These are phyloP conservation scores for Angomonas deanei DNA, from an alignment of 208 protist genomes.

Conservation along the genomic window DNA sequence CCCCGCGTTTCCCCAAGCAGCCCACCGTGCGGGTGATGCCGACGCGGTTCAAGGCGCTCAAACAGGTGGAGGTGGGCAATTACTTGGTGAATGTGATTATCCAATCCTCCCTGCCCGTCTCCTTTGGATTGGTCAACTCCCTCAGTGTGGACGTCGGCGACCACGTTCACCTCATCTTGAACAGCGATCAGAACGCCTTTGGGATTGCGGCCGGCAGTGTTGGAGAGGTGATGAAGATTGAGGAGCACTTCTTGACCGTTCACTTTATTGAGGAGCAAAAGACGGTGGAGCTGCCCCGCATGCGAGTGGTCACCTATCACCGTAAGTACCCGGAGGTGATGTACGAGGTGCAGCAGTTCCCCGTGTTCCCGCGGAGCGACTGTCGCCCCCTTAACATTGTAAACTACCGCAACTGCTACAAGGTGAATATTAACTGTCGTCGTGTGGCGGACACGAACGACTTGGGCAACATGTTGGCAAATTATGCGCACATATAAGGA, in stretches of 20 bases:
- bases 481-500: conserved; percentile 72
- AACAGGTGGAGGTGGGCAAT: conserved; percentile 72
- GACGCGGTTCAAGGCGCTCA: conserved; percentile 45
- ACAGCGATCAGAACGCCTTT: conserved; percentile 36
- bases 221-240: conserved; percentile 75
- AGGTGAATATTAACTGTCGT: conserved; percentile 69
- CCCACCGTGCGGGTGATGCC: conserved; percentile 53
- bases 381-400: conserved; percentile 67
- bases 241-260: conserved; percentile 70
- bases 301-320: conserved; percentile 70
- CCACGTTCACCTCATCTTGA: conserved; percentile 62
- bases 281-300: conserved; percentile 71
- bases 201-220: conserved; percentile 66
- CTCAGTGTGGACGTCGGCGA: conserved; percentile 72
- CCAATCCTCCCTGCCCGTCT: conserved; percentile 38
- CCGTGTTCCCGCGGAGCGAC: conserved; percentile 67
- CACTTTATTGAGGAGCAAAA: conserved; percentile 71
- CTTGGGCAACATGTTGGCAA: conserved; percentile 79
- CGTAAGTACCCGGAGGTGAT: conserved; percentile 64
- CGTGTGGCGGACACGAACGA: conserved; percentile 87
- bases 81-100: conserved; percentile 74
- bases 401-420: conserved; percentile 39
- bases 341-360: conserved; percentile 81
- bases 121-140: conserved; percentile 58
- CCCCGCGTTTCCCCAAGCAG: conserved; percentile 72